Evolutionary conservation across 192 early-diverging fungal genomes (phyloP).

Genomic region (Phycomyces blakesleeanus): DNA sequence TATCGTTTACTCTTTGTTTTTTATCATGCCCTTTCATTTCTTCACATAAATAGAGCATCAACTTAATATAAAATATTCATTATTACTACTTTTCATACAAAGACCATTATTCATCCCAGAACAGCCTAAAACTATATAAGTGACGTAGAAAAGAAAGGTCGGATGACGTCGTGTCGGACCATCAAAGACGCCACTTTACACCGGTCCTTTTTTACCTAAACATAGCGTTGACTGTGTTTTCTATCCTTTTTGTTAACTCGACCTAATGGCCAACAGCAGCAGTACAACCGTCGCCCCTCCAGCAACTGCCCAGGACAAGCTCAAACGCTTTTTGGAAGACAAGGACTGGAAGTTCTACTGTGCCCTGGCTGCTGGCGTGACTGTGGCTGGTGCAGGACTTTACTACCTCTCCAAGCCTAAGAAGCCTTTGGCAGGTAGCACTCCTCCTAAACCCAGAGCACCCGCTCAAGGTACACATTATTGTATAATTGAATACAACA

Average conservation of each 20-base stretch:
- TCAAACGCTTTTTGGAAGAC: constrained; percentile 53
- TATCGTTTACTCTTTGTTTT: no score
- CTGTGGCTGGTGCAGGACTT: constrained; percentile 56
- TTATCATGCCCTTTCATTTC: no score
- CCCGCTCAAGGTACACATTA: constrained; percentile 36
- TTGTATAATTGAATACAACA: not conserved
- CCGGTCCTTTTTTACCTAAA: no score
- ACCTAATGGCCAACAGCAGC: not conserved
- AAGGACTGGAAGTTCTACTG: constrained; percentile 72
- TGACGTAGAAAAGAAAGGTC: no score
- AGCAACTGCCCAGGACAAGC: constrained; percentile 16
- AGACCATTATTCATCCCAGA: no score
- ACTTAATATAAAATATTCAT: no score
- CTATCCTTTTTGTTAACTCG: not conserved
- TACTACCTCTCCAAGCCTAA: constrained; percentile 55
- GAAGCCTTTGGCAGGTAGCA: constrained; percentile 31
- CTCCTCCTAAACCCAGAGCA: constrained; percentile 31
- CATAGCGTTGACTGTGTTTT: not conserved
- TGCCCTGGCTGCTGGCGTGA: constrained; percentile 54
- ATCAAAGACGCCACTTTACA: no score
- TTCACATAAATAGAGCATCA: no score
- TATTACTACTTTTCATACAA: no score
- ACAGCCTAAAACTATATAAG: no score
- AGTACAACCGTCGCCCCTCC: not conserved
- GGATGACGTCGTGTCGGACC: no score